Percentiles rank a stretch among this genome's conserved stretches.
These are phyloP conservation scores for Boletellus ananiceps DNA, from an alignment of 768 basidiomycete species.

Conservation along the genomic window DNA sequence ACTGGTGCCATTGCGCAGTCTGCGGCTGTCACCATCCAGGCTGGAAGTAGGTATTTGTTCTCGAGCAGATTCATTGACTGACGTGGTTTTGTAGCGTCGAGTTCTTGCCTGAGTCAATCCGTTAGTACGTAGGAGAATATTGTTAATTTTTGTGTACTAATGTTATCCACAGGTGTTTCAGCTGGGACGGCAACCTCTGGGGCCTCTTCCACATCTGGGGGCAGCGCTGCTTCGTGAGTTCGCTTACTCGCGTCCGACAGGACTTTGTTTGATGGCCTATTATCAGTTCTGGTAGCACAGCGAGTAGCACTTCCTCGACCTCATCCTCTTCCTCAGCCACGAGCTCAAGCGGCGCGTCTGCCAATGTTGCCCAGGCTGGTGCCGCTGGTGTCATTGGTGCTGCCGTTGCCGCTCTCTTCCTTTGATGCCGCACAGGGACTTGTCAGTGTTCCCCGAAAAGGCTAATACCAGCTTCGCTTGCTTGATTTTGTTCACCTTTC, in stretches of 20 bases:
- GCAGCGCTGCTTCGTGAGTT: slow-evolving; percentile 20
- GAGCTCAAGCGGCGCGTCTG: slow-evolving; percentile 32
- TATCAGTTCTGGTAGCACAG: background rate
- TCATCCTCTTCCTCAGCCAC: slow-evolving; percentile 25
- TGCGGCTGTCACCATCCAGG: slow-evolving; percentile 46
- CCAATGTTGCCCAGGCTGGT: slow-evolving; percentile 41
- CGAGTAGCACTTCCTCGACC: slow-evolving; percentile 6
- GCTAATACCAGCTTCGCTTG: slow-evolving; percentile 17
- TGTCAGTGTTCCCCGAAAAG: slow-evolving; percentile 1
- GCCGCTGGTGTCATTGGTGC: slow-evolving; percentile 36
- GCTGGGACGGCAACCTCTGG: background rate
- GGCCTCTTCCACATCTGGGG: background rate
- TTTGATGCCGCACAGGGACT: slow-evolving; percentile 21
- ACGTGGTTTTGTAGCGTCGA: slow-evolving; percentile 28
- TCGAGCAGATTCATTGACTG: background rate
- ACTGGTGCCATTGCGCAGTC: slow-evolving; percentile 48
- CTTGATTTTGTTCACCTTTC: slow-evolving; percentile 9
- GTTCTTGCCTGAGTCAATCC: slow-evolving; percentile 30
- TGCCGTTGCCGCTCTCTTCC: slow-evolving; percentile 36
- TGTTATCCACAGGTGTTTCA: slow-evolving; percentile 15
- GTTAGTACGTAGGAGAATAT: slow-evolving; percentile 20
- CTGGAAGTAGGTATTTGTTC: slow-evolving; percentile 43
- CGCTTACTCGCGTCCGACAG: background rate
- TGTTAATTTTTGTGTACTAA: slow-evolving; percentile 11
- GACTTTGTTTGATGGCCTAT: slow-evolving; percentile 11